A percentile compares a stretch with the other conserved stretches of the same genome.
These are phyloP conservation scores for Beauveria medogensis DNA, from an alignment of 2,329 filamentous ascomycete genomes.

Conservation along the genomic window DNA sequence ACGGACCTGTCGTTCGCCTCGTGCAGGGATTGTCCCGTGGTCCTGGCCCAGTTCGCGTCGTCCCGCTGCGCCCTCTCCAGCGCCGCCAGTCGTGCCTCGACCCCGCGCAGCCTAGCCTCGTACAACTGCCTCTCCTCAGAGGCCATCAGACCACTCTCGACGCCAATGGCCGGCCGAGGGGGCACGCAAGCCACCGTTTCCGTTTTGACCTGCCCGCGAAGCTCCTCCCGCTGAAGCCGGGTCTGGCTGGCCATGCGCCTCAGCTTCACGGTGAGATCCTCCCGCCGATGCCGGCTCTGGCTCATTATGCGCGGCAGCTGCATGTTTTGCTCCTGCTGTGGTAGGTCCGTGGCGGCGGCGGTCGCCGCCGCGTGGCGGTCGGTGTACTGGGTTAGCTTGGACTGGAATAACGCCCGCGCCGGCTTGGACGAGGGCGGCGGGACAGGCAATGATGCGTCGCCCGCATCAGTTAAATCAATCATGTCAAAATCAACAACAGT, in stretches of 20 bases:
- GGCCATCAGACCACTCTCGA: neutral
- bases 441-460: too few relatives aligned
- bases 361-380: neutral
- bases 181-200: constrained; percentile 1
- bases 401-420: neutral
- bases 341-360: neutral
- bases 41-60: neutral
- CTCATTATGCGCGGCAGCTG: neutral
- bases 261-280: neutral
- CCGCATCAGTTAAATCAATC: neutral
- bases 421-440: neutral
- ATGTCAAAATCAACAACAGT: neutral
- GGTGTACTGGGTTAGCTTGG: neutral
- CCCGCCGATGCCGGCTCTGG: neutral
- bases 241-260: neutral
- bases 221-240: neutral
- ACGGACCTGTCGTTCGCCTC: constrained; percentile 4
- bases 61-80: neutral
- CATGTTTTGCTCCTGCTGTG: neutral
- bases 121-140: neutral
- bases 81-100: neutral
- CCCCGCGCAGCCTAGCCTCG: neutral
- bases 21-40: neutral
- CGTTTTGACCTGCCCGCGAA: neutral
- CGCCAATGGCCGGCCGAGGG: too few relatives aligned